Conservation (phyloP, 768 basidiomycete genomes). For the Galerina sulciceps region DNA sequence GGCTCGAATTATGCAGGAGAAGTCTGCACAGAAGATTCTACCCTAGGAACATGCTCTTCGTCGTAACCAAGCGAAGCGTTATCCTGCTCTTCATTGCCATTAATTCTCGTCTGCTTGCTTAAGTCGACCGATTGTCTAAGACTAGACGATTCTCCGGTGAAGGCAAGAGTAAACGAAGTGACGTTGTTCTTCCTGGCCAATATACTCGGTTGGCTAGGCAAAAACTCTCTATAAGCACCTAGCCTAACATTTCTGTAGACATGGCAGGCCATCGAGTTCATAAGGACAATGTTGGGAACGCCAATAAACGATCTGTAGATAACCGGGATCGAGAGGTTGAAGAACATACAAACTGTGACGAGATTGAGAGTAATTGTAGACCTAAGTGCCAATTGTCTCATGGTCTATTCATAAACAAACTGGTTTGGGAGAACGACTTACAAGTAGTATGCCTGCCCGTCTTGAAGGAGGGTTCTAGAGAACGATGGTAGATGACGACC, state of each 20-base stretch:
- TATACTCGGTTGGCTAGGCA: too few relatives aligned
- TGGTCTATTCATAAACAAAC: too few relatives aligned
- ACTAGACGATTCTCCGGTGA: too few relatives aligned
- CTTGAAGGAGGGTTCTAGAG: slow-evolving; percentile 26
- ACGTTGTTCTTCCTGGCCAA: too few relatives aligned
- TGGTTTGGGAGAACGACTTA: neutral
- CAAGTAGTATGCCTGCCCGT: slow-evolving; percentile 32
- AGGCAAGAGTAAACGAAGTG: too few relatives aligned
- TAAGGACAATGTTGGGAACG: neutral
- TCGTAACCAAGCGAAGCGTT: too few relatives aligned
- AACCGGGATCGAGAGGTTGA: neutral
- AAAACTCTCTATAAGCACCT: neutral
- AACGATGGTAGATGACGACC: slow-evolving; percentile 28
- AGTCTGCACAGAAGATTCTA: too few relatives aligned
- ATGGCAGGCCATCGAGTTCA: neutral
- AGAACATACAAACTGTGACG: neutral
- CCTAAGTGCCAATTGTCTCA: neutral
- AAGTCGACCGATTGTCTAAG: too few relatives aligned
- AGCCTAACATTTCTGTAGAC: neutral
- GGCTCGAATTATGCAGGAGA: too few relatives aligned
- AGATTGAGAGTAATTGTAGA: neutral
- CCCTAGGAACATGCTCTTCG: too few relatives aligned
- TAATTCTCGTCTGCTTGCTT: too few relatives aligned
- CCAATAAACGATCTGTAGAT: neutral
- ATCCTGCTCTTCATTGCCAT: too few relatives aligned